Percentiles rank a stretch among this genome's conserved stretches.
Conservation (phyloP, 208 protist species). For the Histomonas meleagridis region DNA sequence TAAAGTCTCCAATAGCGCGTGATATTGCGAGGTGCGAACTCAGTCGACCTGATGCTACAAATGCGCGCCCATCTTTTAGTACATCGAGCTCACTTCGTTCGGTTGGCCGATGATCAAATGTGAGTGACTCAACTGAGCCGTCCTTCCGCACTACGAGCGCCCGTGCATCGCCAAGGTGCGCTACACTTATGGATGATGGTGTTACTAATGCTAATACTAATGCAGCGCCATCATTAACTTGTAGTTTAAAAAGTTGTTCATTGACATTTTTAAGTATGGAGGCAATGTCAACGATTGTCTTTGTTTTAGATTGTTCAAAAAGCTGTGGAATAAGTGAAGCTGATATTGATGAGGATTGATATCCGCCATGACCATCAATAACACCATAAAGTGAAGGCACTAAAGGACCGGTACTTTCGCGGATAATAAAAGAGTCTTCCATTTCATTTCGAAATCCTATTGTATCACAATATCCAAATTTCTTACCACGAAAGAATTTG, state of each 20-base stretch:
- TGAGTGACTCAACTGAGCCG: not conserved
- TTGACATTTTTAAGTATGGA: not conserved
- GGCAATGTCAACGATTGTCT: not conserved
- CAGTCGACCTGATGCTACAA: not conserved
- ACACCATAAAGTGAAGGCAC: not conserved
- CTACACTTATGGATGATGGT: not conserved
- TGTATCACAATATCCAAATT: not conserved
- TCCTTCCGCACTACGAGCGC: not conserved
- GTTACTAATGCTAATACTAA: not conserved
- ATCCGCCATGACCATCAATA: constrained; percentile 10
- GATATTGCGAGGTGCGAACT: not conserved
- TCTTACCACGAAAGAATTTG: not conserved
- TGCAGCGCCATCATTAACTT: not conserved
- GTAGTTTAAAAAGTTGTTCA: not conserved
- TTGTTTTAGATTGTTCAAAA: not conserved
- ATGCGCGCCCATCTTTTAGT: not conserved
- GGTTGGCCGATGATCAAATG: not conserved
- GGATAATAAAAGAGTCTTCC: not conserved
- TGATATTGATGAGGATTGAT: not conserved
- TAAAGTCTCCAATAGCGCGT: not conserved
- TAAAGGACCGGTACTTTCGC: not conserved
- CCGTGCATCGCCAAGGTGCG: not conserved
- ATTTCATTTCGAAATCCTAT: not conserved
- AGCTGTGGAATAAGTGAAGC: not conserved
- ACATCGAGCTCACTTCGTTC: not conserved